phyloP scores from a whole-genome alignment of 352 stramenopile genomes.

The Globisporangium radiosum region DNA sequence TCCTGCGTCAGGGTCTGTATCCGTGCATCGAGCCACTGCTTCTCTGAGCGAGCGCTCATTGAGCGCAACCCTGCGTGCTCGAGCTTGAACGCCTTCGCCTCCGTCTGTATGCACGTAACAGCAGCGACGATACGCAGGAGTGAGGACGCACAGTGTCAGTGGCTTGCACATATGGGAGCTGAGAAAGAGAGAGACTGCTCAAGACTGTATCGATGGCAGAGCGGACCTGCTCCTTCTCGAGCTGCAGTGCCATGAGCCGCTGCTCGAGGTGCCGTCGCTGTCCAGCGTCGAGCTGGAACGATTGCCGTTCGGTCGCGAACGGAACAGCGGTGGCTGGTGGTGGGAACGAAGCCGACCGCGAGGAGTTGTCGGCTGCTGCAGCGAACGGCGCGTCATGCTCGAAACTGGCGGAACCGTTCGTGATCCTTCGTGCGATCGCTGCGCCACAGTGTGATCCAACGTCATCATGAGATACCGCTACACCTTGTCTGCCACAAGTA shows the following conservation, averaged over 20 bases:
- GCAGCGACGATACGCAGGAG: background rate
- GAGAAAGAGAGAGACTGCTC: background rate
- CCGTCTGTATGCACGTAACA: conserved; percentile 14
- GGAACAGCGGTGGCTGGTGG: conserved; percentile 11
- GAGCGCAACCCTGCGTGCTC: conserved; percentile 34
- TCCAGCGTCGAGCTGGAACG: conserved; percentile 28
- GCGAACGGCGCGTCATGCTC: too few species aligned
- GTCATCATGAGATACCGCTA: too few species aligned
- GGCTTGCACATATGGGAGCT: background rate
- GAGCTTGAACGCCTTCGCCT: conserved; percentile 32
- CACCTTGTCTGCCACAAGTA: too few species aligned
- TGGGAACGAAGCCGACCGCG: conserved; percentile 10
- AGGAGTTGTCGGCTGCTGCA: background rate
- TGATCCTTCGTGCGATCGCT: too few species aligned
- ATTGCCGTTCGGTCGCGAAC: conserved; percentile 39
- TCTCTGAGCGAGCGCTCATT: conserved; percentile 35
- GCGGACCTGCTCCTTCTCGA: conserved; percentile 41
- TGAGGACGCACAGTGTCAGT: background rate
- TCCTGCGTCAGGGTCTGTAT: conserved; percentile 23
- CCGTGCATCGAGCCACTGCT: conserved; percentile 22
- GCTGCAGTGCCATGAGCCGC: conserved; percentile 30
- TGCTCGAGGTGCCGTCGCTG: conserved; percentile 37
- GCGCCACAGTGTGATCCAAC: too few species aligned
- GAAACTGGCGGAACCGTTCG: too few species aligned
- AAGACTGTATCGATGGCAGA: background rate